Conservation (phyloP, 345 rosid genomes). For the Rhodamnia rubescens region DNA sequence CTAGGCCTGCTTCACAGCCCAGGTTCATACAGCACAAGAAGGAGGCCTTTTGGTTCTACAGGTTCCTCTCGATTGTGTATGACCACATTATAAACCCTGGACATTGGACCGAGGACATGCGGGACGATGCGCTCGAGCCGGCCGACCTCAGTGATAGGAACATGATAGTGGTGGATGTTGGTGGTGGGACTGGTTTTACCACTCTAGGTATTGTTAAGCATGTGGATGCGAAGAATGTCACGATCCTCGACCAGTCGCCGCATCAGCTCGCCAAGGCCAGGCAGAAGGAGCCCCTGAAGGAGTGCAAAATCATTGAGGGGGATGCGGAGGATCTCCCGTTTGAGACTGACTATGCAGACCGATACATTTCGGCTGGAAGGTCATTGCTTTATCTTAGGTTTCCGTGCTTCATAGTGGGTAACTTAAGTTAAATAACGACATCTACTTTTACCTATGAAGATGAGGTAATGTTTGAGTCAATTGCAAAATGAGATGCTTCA, state of each 20-base stretch:
- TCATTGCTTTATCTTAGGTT: conserved; percentile 2
- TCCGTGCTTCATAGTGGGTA: neutral
- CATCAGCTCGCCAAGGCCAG: conserved; percentile 97
- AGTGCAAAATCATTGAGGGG: conserved; percentile 84
- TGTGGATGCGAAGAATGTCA: conserved; percentile 91
- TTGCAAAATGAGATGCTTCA: neutral
- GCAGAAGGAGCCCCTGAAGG: conserved; percentile 92
- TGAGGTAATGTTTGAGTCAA: neutral
- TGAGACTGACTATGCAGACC: conserved; percentile 78
- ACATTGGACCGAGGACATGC: conserved; percentile 98
- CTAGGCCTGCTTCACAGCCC: conserved; percentile 90
- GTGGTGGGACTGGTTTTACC: conserved; percentile 99
- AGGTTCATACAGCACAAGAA: conserved; percentile 96
- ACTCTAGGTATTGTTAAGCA: conserved; percentile 92
- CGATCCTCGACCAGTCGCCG: conserved; percentile 94
- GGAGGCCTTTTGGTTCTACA: conserved; percentile 98
- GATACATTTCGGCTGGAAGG: conserved; percentile 99
- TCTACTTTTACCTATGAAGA: neutral
- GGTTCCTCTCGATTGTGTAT: conserved; percentile 87
- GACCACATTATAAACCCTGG: conserved; percentile 89
- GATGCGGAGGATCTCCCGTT: conserved; percentile 97
- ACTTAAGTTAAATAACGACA: neutral
- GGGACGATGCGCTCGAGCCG: conserved; percentile 94
- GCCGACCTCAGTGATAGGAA: conserved; percentile 71
- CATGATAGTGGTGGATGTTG: conserved; percentile 91